phyloP scores from a whole-genome alignment of 2,329 filamentous ascomycete species.

The Ceratocystis colombiana region DNA sequence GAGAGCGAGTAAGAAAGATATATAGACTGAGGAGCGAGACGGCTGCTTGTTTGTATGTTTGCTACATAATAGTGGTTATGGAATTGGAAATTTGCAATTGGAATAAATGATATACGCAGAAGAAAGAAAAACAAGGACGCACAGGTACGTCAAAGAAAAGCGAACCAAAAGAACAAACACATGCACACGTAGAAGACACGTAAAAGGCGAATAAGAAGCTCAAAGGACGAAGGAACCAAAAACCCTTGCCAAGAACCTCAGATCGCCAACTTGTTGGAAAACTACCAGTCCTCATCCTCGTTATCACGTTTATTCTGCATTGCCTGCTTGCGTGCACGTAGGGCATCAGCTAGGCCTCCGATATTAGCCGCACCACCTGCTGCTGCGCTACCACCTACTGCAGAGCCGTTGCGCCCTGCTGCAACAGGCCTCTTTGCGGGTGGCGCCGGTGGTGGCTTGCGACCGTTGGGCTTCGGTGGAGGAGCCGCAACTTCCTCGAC shows the following conservation, averaged over 20 bases:
- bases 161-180: slow-evolving; percentile 26
- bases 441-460: slow-evolving; percentile 64
- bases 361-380: slow-evolving; percentile 59
- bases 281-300: slow-evolving; percentile 61
- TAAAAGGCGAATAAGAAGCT: background rate
- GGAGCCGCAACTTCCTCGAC: slow-evolving; percentile 70
- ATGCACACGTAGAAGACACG: slow-evolving; percentile 13
- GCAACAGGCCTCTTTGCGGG: slow-evolving; percentile 70
- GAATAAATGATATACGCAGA: slow-evolving; percentile 12
- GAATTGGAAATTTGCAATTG: background rate
- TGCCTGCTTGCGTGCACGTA: slow-evolving; percentile 63
- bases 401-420: slow-evolving; percentile 58
- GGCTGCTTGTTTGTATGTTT: background rate
- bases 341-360: slow-evolving; percentile 67
- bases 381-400: slow-evolving; percentile 51
- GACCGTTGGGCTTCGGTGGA: slow-evolving; percentile 37
- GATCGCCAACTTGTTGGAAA: background rate
- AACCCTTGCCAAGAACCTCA: too few species aligned
- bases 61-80: background rate
- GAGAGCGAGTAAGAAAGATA: background rate
- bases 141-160: slow-evolving; percentile 27
- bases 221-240: slow-evolving; percentile 4
- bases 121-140: slow-evolving; percentile 25
- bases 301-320: slow-evolving; percentile 62
- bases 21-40: background rate